These are phyloP conservation scores for Bruguiera sexangula DNA, from an alignment of 345 rosid species.

Conservation along the genomic window DNA sequence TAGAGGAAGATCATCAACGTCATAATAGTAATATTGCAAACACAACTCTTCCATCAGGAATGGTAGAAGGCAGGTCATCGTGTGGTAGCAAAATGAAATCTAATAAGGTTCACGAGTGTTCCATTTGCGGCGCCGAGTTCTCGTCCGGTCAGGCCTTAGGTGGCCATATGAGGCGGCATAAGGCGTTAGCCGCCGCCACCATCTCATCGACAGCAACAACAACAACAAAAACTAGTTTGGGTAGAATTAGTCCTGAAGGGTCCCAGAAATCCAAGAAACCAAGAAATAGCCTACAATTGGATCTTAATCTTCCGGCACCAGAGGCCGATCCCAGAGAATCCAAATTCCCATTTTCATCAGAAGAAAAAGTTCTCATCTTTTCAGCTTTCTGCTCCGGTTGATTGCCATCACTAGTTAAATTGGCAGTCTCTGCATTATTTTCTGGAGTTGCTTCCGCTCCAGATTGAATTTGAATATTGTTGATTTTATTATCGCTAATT, in stretches of 20 bases:
- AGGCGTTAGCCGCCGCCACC: constrained; percentile 27
- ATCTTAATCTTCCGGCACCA: constrained; percentile 29
- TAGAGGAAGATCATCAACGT: constrained; percentile 2
- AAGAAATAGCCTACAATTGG: constrained; percentile 13
- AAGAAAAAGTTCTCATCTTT: constrained; percentile 50
- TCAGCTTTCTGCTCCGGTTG: constrained; percentile 36
- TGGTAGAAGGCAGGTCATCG: constrained; percentile 18
- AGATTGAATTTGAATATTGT: not conserved
- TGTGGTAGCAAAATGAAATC: constrained; percentile 18
- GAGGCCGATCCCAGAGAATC: constrained; percentile 18
- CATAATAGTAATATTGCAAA: constrained; percentile 9
- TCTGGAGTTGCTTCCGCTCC: not conserved
- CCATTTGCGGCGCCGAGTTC: constrained; percentile 79
- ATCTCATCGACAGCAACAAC: constrained; percentile 4
- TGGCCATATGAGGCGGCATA: constrained; percentile 94
- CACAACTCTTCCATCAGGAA: constrained; percentile 55
- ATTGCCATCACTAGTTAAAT: constrained; percentile 25
- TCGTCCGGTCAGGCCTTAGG: constrained; percentile 96
- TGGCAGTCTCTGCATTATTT: not conserved
- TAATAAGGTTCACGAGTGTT: constrained; percentile 78
- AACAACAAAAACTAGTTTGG: constrained; percentile 1
- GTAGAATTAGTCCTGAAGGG: constrained; percentile 10
- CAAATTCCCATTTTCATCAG: constrained; percentile 17
- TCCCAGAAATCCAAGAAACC: constrained; percentile 41
- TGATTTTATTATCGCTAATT: not conserved